phyloP scores from a whole-genome alignment of 176 grass and related monocot species.

The Zoysia japonica region DNA sequence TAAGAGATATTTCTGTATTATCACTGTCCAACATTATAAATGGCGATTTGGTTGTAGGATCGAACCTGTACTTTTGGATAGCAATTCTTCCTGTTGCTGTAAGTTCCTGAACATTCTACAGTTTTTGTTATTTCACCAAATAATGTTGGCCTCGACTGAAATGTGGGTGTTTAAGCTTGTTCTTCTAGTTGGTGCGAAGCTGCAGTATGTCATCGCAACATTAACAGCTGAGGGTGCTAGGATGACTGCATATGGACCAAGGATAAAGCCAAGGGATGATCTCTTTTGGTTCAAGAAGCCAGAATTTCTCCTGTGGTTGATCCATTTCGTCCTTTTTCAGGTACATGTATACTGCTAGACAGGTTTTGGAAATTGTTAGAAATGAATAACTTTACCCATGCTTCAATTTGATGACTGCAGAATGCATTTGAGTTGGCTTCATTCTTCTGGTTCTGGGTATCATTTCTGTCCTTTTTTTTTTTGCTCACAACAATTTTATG shows the following conservation, averaged over 20 bases:
- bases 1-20: neutral
- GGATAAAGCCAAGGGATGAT: conserved; percentile 79
- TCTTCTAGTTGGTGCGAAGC: conserved; percentile 88
- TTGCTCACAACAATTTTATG: neutral
- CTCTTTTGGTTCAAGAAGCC: conserved; percentile 99
- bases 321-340: conserved; percentile 97
- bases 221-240: conserved; percentile 81
- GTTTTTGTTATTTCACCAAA: neutral
- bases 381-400: neutral
- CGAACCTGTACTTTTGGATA: conserved; percentile 99
- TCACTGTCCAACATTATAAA: neutral
- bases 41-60: conserved; percentile 63
- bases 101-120: conserved; percentile 38
- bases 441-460: conserved; percentile 99
- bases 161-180: conserved; percentile 68
- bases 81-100: conserved; percentile 87
- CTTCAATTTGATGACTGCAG: conserved; percentile 54
- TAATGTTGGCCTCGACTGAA: conserved; percentile 5
- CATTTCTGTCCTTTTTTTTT: conserved; percentile 19
- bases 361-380: conserved; percentile 25
- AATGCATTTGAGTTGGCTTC: conserved; percentile 97
- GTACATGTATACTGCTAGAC: conserved; percentile 36
- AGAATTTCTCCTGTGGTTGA: conserved; percentile 79
- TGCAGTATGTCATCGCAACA: conserved; percentile 93
- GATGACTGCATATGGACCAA: conserved; percentile 61